Percentiles rank a stretch among this genome's conserved stretches.
Conservation (phyloP, 2,329 filamentous ascomycete genomes). For the Epicoccum nigrum region DNA sequence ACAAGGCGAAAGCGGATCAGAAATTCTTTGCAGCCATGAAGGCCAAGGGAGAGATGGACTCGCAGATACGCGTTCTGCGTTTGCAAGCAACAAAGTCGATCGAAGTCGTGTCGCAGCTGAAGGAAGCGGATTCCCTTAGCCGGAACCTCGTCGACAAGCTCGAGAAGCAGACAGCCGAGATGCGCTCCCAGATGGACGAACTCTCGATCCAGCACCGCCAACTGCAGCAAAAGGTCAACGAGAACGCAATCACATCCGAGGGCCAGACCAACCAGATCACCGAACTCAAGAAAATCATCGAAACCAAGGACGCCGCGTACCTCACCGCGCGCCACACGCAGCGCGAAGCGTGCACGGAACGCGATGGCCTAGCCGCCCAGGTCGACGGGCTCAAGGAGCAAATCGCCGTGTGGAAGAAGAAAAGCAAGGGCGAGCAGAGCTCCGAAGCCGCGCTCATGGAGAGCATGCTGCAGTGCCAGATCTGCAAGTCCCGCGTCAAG, state of each 20-base stretch:
- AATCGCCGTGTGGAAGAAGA: constrained; percentile 82
- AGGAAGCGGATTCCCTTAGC: constrained; percentile 83
- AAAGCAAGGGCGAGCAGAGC: constrained; percentile 79
- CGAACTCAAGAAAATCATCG: constrained; percentile 76
- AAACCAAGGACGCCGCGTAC: constrained; percentile 74
- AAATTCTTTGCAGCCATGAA: constrained; percentile 98
- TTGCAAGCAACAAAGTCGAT: constrained; percentile 87
- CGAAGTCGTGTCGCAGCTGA: constrained; percentile 90
- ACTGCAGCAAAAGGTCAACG: constrained; percentile 73
- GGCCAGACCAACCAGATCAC: constrained; percentile 75
- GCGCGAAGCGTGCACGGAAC: constrained; percentile 69
- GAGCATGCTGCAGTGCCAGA: constrained; percentile 80
- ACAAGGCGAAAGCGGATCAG: constrained; percentile 96
- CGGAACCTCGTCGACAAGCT: constrained; percentile 78
- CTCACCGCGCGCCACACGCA: constrained; percentile 67
- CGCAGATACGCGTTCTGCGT: constrained; percentile 78
- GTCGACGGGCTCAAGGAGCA: constrained; percentile 82
- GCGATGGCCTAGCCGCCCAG: constrained; percentile 78
- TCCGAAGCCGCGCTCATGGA: constrained; percentile 85
- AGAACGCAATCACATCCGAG: constrained; percentile 73
- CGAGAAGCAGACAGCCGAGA: constrained; percentile 87
- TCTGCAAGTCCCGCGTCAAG: constrained; percentile 93
- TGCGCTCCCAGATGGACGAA: constrained; percentile 77
- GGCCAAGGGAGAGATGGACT: constrained; percentile 82
- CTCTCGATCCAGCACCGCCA: constrained; percentile 75